These are phyloP conservation scores for Hordeum pubiflorum DNA, from an alignment of 202 grass and related monocot species.

Conservation along the genomic window DNA sequence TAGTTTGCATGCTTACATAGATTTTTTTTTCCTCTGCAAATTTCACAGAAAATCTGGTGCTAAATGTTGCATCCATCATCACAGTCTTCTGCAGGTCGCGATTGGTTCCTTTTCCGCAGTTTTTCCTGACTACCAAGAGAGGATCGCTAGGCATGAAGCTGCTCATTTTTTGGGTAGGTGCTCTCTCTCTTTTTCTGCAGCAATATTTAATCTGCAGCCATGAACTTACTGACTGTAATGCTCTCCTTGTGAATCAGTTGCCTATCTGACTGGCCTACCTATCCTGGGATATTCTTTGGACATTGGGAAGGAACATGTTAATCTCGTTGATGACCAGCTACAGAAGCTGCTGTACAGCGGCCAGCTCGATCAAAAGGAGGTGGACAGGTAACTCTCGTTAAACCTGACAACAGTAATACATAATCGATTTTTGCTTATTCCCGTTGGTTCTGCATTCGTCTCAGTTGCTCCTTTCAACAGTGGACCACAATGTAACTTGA, in stretches of 20 bases:
- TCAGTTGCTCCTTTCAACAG: too few species aligned
- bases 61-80: conserved; percentile 12
- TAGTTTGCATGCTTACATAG: not conserved
- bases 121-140: conserved; percentile 91
- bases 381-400: conserved; percentile 70
- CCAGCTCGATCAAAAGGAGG: conserved; percentile 66
- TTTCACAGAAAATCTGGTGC: not conserved
- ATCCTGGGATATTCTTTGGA: conserved; percentile 95
- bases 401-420: too few species aligned
- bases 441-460: not conserved
- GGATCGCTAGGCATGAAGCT: conserved; percentile 88
- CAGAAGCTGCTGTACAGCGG: conserved; percentile 89
- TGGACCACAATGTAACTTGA: too few species aligned
- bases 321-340: conserved; percentile 65
- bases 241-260: conserved; percentile 36
- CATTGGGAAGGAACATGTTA: conserved; percentile 91
- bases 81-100: conserved; percentile 73
- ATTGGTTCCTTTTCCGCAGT: conserved; percentile 70
- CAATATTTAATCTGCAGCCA: not conserved
- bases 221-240: not conserved
- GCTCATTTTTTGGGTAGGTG: conserved; percentile 77
- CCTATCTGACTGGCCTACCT: conserved; percentile 81
- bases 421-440: too few species aligned
- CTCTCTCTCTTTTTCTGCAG: not conserved
- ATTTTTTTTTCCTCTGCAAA: not conserved